Percentiles rank a stretch among this genome's conserved stretches.
These are phyloP conservation scores for Crucihimalaya himalaica DNA, from an alignment of 345 rosid species.

Conservation along the genomic window DNA sequence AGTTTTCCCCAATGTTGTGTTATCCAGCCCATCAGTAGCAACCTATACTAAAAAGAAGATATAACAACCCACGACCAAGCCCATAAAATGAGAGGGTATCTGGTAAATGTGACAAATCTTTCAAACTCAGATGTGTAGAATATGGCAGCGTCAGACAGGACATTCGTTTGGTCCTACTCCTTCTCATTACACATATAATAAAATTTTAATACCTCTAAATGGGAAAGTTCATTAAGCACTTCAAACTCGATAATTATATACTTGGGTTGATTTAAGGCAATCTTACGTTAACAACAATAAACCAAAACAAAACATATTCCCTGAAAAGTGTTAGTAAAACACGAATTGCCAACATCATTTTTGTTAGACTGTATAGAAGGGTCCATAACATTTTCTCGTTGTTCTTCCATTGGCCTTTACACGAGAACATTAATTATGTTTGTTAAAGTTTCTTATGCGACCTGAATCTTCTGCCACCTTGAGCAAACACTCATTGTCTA, in stretches of 20 bases:
- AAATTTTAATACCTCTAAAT: conserved; percentile 27
- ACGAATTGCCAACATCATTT: too few species aligned
- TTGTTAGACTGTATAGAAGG: too few species aligned
- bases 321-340: too few species aligned
- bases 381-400: too few species aligned
- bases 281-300: neutral
- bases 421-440: too few species aligned
- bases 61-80: conserved; percentile 13
- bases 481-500: too few species aligned
- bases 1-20: neutral
- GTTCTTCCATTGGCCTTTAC: too few species aligned
- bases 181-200: conserved; percentile 41
- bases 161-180: conserved; percentile 56
- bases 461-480: too few species aligned
- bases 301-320: neutral
- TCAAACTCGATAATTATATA: conserved; percentile 19
- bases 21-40: conserved; percentile 10
- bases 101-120: conserved; percentile 72
- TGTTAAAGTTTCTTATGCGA: too few species aligned
- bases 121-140: conserved; percentile 72
- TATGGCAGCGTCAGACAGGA: conserved; percentile 71
- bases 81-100: conserved; percentile 48
- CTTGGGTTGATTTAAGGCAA: conserved; percentile 19
- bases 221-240: conserved; percentile 9
- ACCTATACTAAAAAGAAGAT: conserved; percentile 7